Base-by-base conservation (phyloP, 257 asterid genomes). In the Primulina tabacum region DNA sequence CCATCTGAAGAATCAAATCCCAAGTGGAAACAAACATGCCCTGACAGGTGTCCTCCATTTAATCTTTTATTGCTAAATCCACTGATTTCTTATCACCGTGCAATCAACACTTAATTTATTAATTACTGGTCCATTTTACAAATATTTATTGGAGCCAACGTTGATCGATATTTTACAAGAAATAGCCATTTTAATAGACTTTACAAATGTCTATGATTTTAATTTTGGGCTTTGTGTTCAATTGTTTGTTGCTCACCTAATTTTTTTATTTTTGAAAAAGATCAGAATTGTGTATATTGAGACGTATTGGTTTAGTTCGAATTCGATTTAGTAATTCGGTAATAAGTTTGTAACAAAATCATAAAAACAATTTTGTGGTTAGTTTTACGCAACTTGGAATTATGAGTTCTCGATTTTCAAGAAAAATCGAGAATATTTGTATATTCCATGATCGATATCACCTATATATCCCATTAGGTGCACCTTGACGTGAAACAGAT, bases 11-110 rank as follows among this genome's bases (percentile, higher is more conserved):
- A 68, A 75, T 65, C 65, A 66, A 8, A 24, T 12, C 38, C 35
- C 60, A 75, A 75, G 79, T 78, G 79, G 79, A 75, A 60, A 69
- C 78, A 69, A 40, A 71, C 53, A 43, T 43, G 53, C n/a, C 63
- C 50, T 24, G 64, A 67, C 65, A 75, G 60, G 73, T 76, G 68
- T 73, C 50, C 43, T 56, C 58, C 32, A 68, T 38, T 8, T 38
- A 38, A 38, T 38, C 50, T 38, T 55, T 38, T 9, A 63, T 52
- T 47, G 55, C 64, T 68, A 28, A 59, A 34, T 7, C 72, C 75
- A 76, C 77, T 68, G 50, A 76, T 69, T 62, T 71, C 71, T 76
- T 58, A 73, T 78, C 73, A 40, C 50, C 18, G 53, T 43, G 53
- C 58, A 34, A 67, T 73, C 71, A 60, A 28, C 59, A 69, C 12